These are phyloP conservation scores for Tricholoma hemisulphureum DNA, from an alignment of 768 basidiomycete genomes.

Conservation along the genomic window DNA sequence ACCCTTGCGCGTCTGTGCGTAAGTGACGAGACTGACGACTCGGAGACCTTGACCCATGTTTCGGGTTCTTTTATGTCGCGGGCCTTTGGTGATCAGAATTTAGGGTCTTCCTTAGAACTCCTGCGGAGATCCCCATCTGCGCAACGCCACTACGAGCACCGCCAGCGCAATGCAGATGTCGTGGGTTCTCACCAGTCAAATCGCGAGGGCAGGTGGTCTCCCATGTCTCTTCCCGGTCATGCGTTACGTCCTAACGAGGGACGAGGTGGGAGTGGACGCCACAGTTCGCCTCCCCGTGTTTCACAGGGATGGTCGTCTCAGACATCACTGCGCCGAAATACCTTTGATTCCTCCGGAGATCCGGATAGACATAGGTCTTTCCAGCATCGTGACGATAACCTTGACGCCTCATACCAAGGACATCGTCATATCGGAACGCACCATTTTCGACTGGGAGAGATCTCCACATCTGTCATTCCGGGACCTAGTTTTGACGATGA, in stretches of 20 bases:
- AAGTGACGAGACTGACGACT: constrained; percentile 34
- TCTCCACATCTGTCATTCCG: constrained; percentile 6
- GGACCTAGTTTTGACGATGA: constrained; percentile 11
- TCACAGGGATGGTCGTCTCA: background rate
- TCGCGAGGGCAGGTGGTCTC: background rate
- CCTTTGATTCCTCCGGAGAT: background rate
- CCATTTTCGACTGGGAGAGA: constrained; percentile 5
- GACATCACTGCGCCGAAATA: background rate
- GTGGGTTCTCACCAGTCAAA: background rate
- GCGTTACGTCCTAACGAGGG: background rate
- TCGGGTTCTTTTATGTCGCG: background rate
- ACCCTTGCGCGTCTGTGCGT: constrained; percentile 45
- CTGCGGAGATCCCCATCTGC: background rate
- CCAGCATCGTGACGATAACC: background rate
- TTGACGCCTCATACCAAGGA: background rate
- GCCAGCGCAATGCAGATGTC: background rate
- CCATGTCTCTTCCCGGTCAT: background rate
- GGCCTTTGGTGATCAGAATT: background rate
- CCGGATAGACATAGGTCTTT: background rate
- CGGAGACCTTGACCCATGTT: background rate
- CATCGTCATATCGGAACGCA: background rate
- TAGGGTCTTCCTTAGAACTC: background rate
- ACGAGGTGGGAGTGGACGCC: constrained; percentile 1
- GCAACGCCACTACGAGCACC: background rate
- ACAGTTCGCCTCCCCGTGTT: background rate